Conservation (phyloP, 176 grass and related monocot species). For the Elaeis guineensis region DNA sequence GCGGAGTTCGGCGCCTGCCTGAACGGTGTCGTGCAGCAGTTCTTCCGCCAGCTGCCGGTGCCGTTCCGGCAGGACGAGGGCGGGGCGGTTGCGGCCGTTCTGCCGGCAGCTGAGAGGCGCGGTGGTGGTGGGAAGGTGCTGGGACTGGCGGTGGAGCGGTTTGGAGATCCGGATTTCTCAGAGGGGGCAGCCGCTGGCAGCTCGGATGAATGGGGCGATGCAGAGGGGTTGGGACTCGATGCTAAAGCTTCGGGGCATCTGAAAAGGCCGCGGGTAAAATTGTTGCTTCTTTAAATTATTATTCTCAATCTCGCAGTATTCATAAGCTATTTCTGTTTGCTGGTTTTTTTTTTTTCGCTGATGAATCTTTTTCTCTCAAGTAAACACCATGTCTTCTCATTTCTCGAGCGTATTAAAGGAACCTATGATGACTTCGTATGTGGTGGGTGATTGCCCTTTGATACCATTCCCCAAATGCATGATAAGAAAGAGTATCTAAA, state of each 20-base stretch:
- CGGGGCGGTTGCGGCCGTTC: conserved; percentile 4
- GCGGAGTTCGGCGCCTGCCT: conserved; percentile 53
- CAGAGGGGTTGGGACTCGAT: conserved; percentile 34
- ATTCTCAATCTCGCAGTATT: too few relatives aligned
- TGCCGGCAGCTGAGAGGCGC: conserved; percentile 6
- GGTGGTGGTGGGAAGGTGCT: not conserved
- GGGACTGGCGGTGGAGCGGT: not conserved
- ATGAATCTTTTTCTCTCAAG: too few relatives aligned
- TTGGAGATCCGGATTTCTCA: conserved; percentile 5
- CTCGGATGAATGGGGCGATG: conserved; percentile 38
- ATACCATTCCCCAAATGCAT: too few relatives aligned
- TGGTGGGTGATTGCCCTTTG: too few relatives aligned
- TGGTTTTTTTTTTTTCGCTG: too few relatives aligned
- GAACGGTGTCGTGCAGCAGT: conserved; percentile 65
- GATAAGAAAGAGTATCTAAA: too few relatives aligned
- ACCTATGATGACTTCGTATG: too few relatives aligned
- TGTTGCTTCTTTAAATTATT: not conserved
- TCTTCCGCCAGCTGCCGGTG: conserved; percentile 24
- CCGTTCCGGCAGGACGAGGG: conserved; percentile 32
- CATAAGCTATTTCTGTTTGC: too few relatives aligned
- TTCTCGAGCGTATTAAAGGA: too few relatives aligned
- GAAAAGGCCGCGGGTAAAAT: conserved; percentile 38
- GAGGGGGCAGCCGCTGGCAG: not conserved
- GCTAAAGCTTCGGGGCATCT: conserved; percentile 32
- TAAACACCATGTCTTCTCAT: too few relatives aligned